Evolutionary conservation across 2,329 filamentous ascomycete species (phyloP).

Genomic region (Fusarium newnesense): DNA sequence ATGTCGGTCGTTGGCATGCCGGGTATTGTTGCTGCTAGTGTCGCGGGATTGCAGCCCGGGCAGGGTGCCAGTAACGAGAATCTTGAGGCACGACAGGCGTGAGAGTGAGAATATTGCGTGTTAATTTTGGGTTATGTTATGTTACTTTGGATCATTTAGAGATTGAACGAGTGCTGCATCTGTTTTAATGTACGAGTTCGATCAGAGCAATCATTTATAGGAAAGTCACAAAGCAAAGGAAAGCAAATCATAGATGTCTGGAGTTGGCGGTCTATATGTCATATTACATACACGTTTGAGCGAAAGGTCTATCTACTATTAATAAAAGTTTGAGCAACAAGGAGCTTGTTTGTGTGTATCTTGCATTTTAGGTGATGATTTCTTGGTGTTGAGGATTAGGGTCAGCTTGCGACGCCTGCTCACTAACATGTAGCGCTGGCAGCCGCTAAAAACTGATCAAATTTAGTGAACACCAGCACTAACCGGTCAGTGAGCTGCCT

Average conservation of each 20-base stretch:
- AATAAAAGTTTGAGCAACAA: constrained; percentile 5
- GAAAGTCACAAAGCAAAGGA: background rate
- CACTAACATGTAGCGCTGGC: background rate
- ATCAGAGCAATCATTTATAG: constrained; percentile 27
- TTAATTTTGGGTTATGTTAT: background rate
- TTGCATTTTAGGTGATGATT: background rate
- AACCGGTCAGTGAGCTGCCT: too few species aligned
- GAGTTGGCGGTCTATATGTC: constrained; percentile 14
- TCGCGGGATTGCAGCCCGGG: constrained; percentile 25
- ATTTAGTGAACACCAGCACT: background rate
- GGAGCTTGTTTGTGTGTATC: rapidly evolving
- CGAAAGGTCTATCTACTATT: constrained; percentile 4
- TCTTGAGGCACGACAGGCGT: constrained; percentile 9
- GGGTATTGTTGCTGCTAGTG: constrained; percentile 34
- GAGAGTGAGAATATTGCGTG: background rate
- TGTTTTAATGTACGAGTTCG: constrained; percentile 18
- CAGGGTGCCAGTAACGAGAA: constrained; percentile 17
- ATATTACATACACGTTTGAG: background rate
- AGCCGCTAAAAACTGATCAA: background rate
- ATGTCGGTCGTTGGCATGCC: constrained; percentile 38
- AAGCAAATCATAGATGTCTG: constrained; percentile 11
- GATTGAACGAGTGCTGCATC: constrained; percentile 17
- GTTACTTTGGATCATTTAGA: constrained; percentile 11
- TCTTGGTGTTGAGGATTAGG: background rate
- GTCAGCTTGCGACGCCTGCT: background rate